A percentile compares a stretch with the other conserved stretches of the same genome.
These are phyloP conservation scores for Moricandia arvensis DNA, from an alignment of 345 rosid species.

Conservation along the genomic window DNA sequence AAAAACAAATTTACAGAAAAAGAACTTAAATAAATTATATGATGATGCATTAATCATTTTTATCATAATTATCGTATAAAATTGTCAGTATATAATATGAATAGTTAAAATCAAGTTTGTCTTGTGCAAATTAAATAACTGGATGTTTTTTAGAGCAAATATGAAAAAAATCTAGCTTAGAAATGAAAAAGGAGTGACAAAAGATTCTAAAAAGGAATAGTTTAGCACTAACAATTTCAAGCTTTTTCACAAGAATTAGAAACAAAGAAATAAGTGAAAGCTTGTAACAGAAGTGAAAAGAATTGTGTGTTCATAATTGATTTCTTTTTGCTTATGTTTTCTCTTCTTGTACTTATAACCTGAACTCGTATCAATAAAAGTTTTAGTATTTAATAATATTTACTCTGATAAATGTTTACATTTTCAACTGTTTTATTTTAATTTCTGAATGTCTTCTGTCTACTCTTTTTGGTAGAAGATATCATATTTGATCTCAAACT, in stretches of 20 bases:
- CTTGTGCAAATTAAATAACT: not conserved
- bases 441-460: not conserved
- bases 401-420: not conserved
- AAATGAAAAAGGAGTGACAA: not conserved
- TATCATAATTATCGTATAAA: not conserved
- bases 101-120: not conserved
- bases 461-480: not conserved
- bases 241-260: not conserved
- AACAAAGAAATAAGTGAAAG: not conserved
- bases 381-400: not conserved
- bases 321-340: not conserved
- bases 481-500: not conserved
- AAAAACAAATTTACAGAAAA: not conserved
- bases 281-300: not conserved
- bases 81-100: not conserved
- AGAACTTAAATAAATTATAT: not conserved
- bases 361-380: not conserved
- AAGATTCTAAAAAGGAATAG: not conserved
- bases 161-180: not conserved
- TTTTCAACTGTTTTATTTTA: not conserved
- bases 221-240: not conserved
- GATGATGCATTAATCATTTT: not conserved
- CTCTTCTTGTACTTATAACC: not conserved
- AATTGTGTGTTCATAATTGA: not conserved
- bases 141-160: not conserved